Evolutionary conservation across 148 eudicot species (phyloP), one percentile per base, ranked within the genome.

Genomic region (Amaranthus palmeri): DNA sequence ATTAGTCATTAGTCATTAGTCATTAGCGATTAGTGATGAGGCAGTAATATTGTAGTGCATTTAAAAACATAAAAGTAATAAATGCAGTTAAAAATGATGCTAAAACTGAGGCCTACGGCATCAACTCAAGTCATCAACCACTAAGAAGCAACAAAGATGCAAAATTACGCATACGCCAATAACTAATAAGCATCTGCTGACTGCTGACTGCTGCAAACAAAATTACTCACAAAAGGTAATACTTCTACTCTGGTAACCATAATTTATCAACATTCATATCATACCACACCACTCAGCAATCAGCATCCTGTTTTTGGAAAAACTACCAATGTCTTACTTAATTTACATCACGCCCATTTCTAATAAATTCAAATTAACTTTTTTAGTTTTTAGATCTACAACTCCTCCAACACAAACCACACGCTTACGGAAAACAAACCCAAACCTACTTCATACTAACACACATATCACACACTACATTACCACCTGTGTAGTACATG

Each of bases 51-150:
- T n/a, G n/a, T 2, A 25, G 1, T 25, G 36, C 36, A 25, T 25
- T 25, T 25, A 25, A 25, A 25, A 25, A 25, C 36, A 25, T 0
- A 25, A 1, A 25, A 25, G 36, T 25, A 25, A 25, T 25, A 14
- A 42, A 42, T 45, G 8, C n/a, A 45, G 18, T 17, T 7, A 8
- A 12, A 10, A 70, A 11, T 18, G 5, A 70, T 56, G 18, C 54
- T 48, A 13, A 58, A 46, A 58, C 12, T 25, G 64, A 70, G 6
- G 14, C 42, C 61, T 17, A 8, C 12, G 25, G 15, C 43, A 62
- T 43, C 15, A 43, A 42, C 11, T 63, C 68, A 72, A 58, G 52
- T 61, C 68, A 62, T 62, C 40, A 72, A 10, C 15, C 75, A 72
- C 65, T 72, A 72, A 61, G 49, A 42, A 72, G 15, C 58, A 58